Base-by-base conservation (phyloP, 148 eudicot species). In the Rhododendron ferrugineum region DNA sequence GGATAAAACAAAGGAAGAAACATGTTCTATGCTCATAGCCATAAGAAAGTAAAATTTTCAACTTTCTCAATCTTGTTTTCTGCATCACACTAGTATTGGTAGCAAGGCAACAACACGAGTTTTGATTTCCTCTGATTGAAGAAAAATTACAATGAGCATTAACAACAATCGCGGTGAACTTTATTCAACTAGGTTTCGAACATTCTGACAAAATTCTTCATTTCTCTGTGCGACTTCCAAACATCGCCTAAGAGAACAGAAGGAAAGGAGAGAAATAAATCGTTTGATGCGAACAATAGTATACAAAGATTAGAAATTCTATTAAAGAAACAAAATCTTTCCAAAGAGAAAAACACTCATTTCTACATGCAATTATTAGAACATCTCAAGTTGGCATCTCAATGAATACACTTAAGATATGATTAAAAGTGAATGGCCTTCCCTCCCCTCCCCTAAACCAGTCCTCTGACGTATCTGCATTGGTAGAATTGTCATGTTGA, bases 261-360 rank as follows among this genome's bases (percentile, higher is more conserved):
- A 16, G 78, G 42, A 72, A 34, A 73, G 15, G 42, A 34, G 15
- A 72, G 22, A 72, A 72, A 72, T 16, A 14, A 72, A 14, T 20
- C 3, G 42, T 40, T 23, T 10, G 15, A 47, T 10, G 4, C 30
- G 0, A 47, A 47, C 5, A 5, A 28, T 28, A n/a, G 13, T 14
- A 50, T 79, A 50, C 82, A 79, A 8, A 30, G 49, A 47, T 14
- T 47, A 15, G 23, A 79, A 79, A 16, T 79, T 44, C 28, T 75
- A 85, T 80, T 75, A 49, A 49, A 86, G 37, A 84, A 78, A 36
- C 60, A 82, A 84, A 86, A 86, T 37, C 68, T 32, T 26, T 49
- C 78, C 74, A 22, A 11, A 77, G 81, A 88, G 28, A 85, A 85
- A 85, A 66, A 78, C 32, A 80, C 76, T 82, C 83, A 56, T 23